Evolutionary conservation across 495 filamentous ascomycete genomes (phyloP).

Genomic region (Pseudomonodictys pantanalensis): DNA sequence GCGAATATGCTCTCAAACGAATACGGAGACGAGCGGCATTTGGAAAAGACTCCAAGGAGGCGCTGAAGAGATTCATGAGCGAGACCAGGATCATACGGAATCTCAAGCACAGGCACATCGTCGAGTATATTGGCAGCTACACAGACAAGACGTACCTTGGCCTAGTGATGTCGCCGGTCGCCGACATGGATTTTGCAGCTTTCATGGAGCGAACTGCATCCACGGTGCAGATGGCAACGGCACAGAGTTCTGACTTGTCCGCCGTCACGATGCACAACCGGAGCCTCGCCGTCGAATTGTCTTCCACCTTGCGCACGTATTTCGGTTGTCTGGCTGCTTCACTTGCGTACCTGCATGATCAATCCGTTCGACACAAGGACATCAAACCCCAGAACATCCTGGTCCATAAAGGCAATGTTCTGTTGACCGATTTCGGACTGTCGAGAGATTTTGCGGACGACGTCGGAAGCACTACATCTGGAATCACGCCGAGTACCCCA

Average conservation of each 20-base stretch:
- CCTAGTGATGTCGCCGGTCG: background rate
- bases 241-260: background rate
- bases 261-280: background rate
- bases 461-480: background rate
- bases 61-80: background rate
- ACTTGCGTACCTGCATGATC: background rate
- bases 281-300: background rate
- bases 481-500: background rate
- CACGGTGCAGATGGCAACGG: too few species aligned
- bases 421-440: background rate
- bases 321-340: background rate
- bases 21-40: background rate
- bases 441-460: background rate
- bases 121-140: background rate
- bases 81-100: background rate
- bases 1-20: conserved; percentile 1
- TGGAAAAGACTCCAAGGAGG: background rate
- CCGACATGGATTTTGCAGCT: background rate
- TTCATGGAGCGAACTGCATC: background rate
- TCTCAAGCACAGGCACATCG: background rate
- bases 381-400: background rate
- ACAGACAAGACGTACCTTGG: background rate
- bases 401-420: background rate
- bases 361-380: background rate
- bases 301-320: background rate